Evolutionary conservation across 495 filamentous ascomycete genomes (phyloP), one percentile per base, ranked within the genome.

Genomic region (Podospora comata): DNA sequence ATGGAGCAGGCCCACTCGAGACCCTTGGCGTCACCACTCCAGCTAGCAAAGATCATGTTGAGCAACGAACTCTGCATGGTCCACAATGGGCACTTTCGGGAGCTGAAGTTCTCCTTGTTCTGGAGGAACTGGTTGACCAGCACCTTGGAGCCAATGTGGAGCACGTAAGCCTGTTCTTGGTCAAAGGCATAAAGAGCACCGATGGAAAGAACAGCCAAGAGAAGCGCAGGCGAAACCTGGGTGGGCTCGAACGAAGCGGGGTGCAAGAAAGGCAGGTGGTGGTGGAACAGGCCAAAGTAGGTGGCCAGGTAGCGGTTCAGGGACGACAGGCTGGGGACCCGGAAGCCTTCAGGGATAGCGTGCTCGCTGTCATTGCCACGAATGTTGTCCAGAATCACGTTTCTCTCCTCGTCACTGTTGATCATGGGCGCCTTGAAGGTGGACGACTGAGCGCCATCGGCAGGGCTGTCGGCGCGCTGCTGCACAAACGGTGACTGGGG

Each of bases 31-130:
- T 98, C 95, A 69, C 95, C 95, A 76, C 96, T 98, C 95, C 95
- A 99, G 84, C 94, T 97, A 53, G 96, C 95, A 78, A 99, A 98
- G 71, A 96, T 91, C 95, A 97, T 98, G 83, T 99, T 99, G 60
- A 99, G 83, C 62, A 99, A 83, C 16, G 92, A 93, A 77, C 91
- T 91, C 76, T 98, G 95, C 91, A 98, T 98, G 53, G 93, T 92
- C 93, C 94, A 98, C 32, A 99, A 81, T 6, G 95, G 95, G 75
- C 95, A 99, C 77, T 97, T 98, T 65, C 93, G 87, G n/a, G 95
- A 98, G 84, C 93, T 96, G 79, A 97, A 97, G 79, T 96, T 97
- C 76, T 97, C 94, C 81, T 97, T 96, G 81, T 96, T 94, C 79
- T 97, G 94, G 71, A 99, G 78, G 79, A 97, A 98, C 77, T 97